A percentile compares a stretch with the other conserved stretches of the same genome.
Evolutionary conservation across 2,329 filamentous ascomycete species (phyloP).

Genomic region (Penicillium corylophilum): DNA sequence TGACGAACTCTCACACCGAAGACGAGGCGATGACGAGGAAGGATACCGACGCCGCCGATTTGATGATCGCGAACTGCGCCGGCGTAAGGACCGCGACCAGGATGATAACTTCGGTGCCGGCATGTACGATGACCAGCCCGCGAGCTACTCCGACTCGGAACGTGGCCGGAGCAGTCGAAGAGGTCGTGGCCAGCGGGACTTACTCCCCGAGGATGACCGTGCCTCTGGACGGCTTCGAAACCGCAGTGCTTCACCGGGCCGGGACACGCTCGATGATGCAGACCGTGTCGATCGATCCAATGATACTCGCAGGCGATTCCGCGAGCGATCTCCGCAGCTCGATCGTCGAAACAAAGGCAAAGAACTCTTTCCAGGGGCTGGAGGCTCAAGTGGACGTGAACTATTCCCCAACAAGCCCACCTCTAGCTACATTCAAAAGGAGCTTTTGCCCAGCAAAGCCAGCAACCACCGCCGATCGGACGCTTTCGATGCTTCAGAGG

Average conservation of each 20-base stretch:
- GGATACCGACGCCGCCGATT: conserved; percentile 56
- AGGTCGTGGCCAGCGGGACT: conserved; percentile 32
- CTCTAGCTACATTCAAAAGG: conserved; percentile 50
- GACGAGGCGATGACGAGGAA: conserved; percentile 41
- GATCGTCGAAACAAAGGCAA: conserved; percentile 40
- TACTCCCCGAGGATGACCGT: conserved; percentile 39
- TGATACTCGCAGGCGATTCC: conserved; percentile 41
- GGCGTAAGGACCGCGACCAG: conserved; percentile 48
- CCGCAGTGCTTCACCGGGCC: conserved; percentile 61
- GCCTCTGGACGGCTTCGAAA: conserved; percentile 53
- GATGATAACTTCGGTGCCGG: conserved; percentile 67
- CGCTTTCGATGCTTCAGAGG: conserved; percentile 55
- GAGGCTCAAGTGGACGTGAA: conserved; percentile 44
- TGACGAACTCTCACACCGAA: conserved; percentile 50
- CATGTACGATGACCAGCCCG: conserved; percentile 72
- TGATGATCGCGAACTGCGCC: conserved; percentile 57
- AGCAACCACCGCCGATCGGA: conserved; percentile 50
- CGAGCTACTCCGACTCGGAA: conserved; percentile 31
- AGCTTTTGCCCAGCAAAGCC: conserved; percentile 58
- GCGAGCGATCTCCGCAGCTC: conserved; percentile 42
- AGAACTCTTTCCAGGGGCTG: conserved; percentile 60
- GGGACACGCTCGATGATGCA: conserved; percentile 48
- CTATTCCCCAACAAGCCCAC: conserved; percentile 47
- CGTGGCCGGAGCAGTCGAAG: conserved; percentile 31
- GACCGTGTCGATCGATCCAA: conserved; percentile 34